Conservation (phyloP, 805 yeast species). For the Saccharomycopsis sp. region DNA sequence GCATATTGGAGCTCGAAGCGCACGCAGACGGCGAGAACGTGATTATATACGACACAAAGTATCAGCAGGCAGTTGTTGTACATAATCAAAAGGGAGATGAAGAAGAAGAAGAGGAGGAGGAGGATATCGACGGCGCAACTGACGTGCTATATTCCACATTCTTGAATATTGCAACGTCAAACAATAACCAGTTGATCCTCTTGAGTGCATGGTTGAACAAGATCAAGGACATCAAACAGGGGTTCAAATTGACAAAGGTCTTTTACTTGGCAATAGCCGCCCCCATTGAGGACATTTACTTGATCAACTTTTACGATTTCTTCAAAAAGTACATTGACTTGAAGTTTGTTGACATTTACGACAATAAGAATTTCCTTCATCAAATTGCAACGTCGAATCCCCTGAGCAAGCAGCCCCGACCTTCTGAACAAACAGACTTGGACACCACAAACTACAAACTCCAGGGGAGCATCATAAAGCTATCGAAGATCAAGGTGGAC, state of each 20-base stretch:
- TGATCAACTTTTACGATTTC: slow-evolving; percentile 38
- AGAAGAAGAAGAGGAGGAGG: not conserved
- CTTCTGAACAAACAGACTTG: not conserved
- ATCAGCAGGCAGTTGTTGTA: too few species aligned
- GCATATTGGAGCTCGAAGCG: slow-evolving; percentile 67
- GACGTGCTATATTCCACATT: slow-evolving; percentile 71
- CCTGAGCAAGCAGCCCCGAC: not conserved
- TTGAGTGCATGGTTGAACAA: slow-evolving; percentile 37
- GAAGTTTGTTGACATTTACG: slow-evolving; percentile 57
- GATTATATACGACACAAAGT: slow-evolving; percentile 21
- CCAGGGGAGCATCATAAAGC: slow-evolving; percentile 10
- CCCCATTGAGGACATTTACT: slow-evolving; percentile 54
- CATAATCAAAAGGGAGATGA: too few species aligned
- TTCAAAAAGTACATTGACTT: slow-evolving; percentile 51
- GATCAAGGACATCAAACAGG: slow-evolving; percentile 34
- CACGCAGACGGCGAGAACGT: slow-evolving; percentile 44
- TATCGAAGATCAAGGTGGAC: not conserved
- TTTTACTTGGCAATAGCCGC: slow-evolving; percentile 60
- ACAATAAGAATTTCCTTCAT: slow-evolving; percentile 68
- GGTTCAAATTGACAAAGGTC: slow-evolving; percentile 52
- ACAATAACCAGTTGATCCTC: slow-evolving; percentile 28
- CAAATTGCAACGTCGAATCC: too few species aligned
- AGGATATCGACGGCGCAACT: slow-evolving; percentile 38
- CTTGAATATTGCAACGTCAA: slow-evolving; percentile 39
- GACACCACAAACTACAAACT: too few species aligned